Percentiles rank a stretch among this genome's conserved stretches.
Conservation (phyloP, 306 rosid genomes). For the Quercus berberidifolia region DNA sequence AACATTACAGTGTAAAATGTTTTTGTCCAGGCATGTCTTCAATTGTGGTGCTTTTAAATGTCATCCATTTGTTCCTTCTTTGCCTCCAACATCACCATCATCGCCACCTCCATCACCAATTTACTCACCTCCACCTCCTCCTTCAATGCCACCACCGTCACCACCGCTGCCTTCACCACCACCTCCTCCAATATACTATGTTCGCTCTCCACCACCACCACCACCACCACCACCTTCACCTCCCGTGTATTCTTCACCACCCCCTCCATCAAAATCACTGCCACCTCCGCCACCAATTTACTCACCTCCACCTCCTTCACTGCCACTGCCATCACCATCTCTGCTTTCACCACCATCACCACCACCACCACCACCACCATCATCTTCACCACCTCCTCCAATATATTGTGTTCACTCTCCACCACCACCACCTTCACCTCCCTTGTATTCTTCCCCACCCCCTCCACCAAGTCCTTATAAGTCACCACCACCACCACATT, state of each 20-base stretch:
- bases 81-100: constrained; percentile 20
- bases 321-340: neutral
- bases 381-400: neutral
- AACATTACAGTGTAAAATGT: constrained; percentile 22
- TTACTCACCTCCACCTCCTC: neutral
- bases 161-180: neutral
- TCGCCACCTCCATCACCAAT: neutral
- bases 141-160: neutral
- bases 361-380: neutral
- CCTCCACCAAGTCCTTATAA: neutral
- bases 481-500: neutral
- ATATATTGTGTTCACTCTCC: neutral
- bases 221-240: neutral
- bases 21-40: constrained; percentile 12
- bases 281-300: neutral
- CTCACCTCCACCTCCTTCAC: neutral
- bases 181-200: neutral
- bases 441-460: neutral
- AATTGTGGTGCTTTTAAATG: constrained; percentile 22
- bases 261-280: constrained; percentile 16
- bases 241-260: constrained; percentile 1
- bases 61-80: constrained; percentile 26
- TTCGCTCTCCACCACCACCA: neutral
- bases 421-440: neutral
- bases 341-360: neutral